Base-by-base conservation (phyloP, 2,329 filamentous ascomycete genomes). In the Hypoxylon sp. region DNA sequence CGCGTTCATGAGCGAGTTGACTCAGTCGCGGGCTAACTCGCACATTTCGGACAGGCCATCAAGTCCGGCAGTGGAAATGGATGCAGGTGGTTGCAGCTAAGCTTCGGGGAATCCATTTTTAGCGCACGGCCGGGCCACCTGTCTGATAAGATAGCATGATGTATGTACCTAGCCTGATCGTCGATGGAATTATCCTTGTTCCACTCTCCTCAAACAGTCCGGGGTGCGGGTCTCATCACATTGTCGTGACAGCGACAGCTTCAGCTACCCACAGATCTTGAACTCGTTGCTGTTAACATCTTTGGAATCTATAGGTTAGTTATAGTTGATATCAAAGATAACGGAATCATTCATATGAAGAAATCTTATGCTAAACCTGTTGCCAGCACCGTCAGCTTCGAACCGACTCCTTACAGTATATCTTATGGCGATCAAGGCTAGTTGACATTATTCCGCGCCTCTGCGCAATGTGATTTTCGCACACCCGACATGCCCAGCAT, bases 21-120 rank as follows among this genome's bases (percentile, higher is more conserved):
- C 17, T 50, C 44, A 59, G 54, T 22, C 8, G 35, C 54, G 64
- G 64, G 2, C 46, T 44, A 59, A 67, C 50, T 54, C 63, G 64
- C 53, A 67, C 64, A 67, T 67, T 62, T 67, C 63, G 64, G 64
- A 67, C 59, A 30, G 37, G 53, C 10, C 27, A 42, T n/a, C n/a
- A 40, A 56, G 63, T 61, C 62, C 62, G 62, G 50, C 13, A 13
- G 25, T 46, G 25, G 25, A 14, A 42, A 20, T 20, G 20, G 25
- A 27, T 27, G 25, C 3, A 27, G 5, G 5, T 27, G 30, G 31
- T 40, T 40, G 35, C 35, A 33, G 31, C 14, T 14, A 40, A 40
- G 11, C 33, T 35, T 13, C 33, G 33, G 25, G 33, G 11, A 37
- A 5, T 14, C 11, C 20, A 44, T 20, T 7, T 42, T 8, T 22